These are phyloP conservation scores for Hylodesmum podocarpum DNA, from an alignment of 306 rosid genomes.

Conservation along the genomic window DNA sequence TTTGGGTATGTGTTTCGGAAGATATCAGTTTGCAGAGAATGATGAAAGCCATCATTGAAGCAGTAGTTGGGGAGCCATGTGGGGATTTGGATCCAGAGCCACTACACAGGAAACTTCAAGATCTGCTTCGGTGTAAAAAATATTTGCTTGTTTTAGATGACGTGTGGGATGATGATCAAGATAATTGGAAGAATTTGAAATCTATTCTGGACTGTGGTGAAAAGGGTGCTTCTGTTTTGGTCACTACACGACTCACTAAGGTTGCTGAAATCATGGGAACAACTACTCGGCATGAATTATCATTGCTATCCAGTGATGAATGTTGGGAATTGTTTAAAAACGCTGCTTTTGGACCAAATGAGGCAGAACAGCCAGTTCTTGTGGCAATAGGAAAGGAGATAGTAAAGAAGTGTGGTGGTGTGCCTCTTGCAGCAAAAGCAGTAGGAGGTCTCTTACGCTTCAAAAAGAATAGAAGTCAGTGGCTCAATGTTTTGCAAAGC, in stretches of 20 bases:
- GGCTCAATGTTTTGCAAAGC: constrained; percentile 18
- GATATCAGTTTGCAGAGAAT: constrained; percentile 22
- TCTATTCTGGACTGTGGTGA: constrained; percentile 30
- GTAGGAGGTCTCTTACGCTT: constrained; percentile 25
- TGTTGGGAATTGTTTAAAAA: constrained; percentile 41
- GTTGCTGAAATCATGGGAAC: constrained; percentile 36
- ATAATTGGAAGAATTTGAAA: constrained; percentile 36
- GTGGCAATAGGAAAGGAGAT: constrained; percentile 28
- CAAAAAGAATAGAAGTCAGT: not conserved
- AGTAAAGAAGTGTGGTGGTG: constrained; percentile 31
- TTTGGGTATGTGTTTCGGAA: constrained; percentile 36
- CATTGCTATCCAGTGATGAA: constrained; percentile 25
- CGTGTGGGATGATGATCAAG: constrained; percentile 43
- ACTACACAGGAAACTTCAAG: not conserved
- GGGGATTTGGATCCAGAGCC: not conserved
- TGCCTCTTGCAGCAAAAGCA: constrained; percentile 36
- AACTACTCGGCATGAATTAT: not conserved
- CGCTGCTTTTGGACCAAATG: constrained; percentile 26
- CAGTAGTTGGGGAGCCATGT: not conserved
- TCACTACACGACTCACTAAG: constrained; percentile 33
- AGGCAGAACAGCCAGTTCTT: constrained; percentile 12
- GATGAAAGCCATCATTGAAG: constrained; percentile 7
- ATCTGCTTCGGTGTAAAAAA: not conserved
- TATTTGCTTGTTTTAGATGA: constrained; percentile 49
- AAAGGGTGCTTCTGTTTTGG: constrained; percentile 34